Evolutionary conservation across 345 rosid genomes (phyloP).

Genomic region (Aquilaria malaccensis): DNA sequence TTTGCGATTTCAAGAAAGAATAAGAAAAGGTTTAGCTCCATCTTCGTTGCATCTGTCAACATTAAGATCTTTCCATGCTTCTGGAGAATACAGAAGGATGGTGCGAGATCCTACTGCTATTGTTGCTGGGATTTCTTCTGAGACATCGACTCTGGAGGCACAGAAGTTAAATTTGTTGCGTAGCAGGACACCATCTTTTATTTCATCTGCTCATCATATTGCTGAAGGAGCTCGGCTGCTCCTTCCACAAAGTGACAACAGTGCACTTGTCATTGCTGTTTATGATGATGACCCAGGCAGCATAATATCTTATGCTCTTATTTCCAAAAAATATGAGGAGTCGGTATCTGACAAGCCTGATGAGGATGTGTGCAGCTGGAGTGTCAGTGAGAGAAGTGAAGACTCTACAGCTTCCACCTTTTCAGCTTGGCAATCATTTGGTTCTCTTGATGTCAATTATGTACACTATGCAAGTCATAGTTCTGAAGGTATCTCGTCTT

Average conservation of each 20-base stretch:
- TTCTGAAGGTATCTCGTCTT: constrained; percentile 40
- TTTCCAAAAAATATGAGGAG: constrained; percentile 70
- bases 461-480: constrained; percentile 42
- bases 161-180: constrained; percentile 52
- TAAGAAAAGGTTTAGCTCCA: constrained; percentile 48
- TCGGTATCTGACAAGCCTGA: constrained; percentile 45
- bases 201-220: constrained; percentile 57
- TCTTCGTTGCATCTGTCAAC: constrained; percentile 56
- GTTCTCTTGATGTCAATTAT: constrained; percentile 55
- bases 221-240: constrained; percentile 77
- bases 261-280: constrained; percentile 70
- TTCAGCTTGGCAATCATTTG: constrained; percentile 62
- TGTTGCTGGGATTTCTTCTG: constrained; percentile 51
- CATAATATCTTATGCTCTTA: constrained; percentile 79
- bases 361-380: constrained; percentile 40
- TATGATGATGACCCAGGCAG: constrained; percentile 92
- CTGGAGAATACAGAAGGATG: constrained; percentile 77
- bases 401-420: constrained; percentile 39
- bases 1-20: constrained; percentile 55
- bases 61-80: constrained; percentile 76
- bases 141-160: constrained; percentile 53
- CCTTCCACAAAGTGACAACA: constrained; percentile 46
- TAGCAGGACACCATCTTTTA: constrained; percentile 39
- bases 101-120: constrained; percentile 73
- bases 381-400: constrained; percentile 23